Evolutionary conservation across 2,329 filamentous ascomycete genomes (phyloP).

Genomic region (Botrytis pseudocinerea): DNA sequence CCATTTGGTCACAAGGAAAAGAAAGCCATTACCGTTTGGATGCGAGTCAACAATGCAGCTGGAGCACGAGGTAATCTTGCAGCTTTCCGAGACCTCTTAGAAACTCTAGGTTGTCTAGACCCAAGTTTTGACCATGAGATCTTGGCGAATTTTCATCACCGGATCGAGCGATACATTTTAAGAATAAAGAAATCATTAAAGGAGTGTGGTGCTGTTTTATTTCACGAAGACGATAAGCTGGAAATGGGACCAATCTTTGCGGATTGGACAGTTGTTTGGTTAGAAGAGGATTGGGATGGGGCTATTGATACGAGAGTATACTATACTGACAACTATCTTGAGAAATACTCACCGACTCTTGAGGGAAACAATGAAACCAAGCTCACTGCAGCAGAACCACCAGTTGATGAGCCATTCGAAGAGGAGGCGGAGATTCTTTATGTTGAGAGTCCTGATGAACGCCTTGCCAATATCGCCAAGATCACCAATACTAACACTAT

Average conservation of each 20-base stretch:
- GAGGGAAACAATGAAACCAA: neutral
- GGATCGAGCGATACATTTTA: neutral
- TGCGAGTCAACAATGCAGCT: neutral
- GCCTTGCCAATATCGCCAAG: no score
- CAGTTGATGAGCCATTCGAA: neutral
- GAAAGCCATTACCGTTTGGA: neutral
- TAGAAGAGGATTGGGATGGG: slow-evolving; percentile 13
- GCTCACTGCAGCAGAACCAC: neutral
- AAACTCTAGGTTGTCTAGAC: neutral
- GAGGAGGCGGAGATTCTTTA: neutral
- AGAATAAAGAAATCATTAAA: slow-evolving; percentile 3
- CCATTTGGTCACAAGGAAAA: neutral
- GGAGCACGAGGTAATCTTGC: neutral
- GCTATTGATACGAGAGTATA: neutral
- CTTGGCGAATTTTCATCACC: neutral
- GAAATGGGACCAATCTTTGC: neutral
- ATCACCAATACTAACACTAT: neutral
- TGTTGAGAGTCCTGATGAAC: neutral
- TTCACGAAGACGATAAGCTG: neutral
- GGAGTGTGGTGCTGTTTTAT: slow-evolving; percentile 1
- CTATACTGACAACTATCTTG: neutral
- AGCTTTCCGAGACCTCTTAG: neutral
- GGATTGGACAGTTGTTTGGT: slow-evolving; percentile 14
- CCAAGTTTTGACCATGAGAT: slow-evolving; percentile 8
- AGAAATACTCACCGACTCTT: neutral